Conservation (phyloP, 1,284 basidiomycete species). For the Sporisorium iseilematis-ciliati region DNA sequence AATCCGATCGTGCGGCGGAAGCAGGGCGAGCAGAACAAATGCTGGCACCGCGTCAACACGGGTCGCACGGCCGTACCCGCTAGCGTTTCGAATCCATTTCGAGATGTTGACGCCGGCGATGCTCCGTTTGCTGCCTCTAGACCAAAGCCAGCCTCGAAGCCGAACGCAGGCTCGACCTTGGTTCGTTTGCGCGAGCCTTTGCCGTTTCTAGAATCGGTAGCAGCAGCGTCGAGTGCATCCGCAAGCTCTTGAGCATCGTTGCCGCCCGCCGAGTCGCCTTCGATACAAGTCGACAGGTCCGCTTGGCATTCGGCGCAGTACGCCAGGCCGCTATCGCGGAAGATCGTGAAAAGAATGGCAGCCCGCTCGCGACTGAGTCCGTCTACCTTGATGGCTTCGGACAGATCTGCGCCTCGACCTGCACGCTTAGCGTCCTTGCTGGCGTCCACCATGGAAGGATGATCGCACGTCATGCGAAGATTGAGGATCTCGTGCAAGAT, state of each 20-base stretch:
- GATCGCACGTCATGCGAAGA: constrained; percentile 96
- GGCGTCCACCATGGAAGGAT: constrained; percentile 86
- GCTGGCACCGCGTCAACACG: constrained; percentile 87
- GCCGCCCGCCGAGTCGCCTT: constrained; percentile 31
- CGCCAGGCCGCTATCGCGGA: constrained; percentile 86
- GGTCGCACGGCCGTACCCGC: constrained; percentile 29
- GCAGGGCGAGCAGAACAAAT: constrained; percentile 77
- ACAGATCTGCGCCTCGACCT: constrained; percentile 75
- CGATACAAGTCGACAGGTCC: constrained; percentile 74
- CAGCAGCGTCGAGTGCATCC: constrained; percentile 73
- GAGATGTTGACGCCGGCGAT: constrained; percentile 12
- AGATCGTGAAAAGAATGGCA: constrained; percentile 80
- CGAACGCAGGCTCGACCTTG: constrained; percentile 25
- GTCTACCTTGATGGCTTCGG: constrained; percentile 77
- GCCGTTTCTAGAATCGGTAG: constrained; percentile 52
- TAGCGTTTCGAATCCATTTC: constrained; percentile 43
- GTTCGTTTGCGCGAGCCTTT: constrained; percentile 16
- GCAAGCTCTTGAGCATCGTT: constrained; percentile 71
- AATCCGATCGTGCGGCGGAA: constrained; percentile 66
- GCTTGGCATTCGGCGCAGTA: constrained; percentile 87
- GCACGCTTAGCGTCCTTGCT: constrained; percentile 71
- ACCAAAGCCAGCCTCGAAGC: constrained; percentile 5
- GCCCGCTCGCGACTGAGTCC: constrained; percentile 85
- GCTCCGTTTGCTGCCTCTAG: neutral
- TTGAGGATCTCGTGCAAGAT: constrained; percentile 84